phyloP scores from a whole-genome alignment of 257 asterid genomes.

The Forsythia viridissima region DNA sequence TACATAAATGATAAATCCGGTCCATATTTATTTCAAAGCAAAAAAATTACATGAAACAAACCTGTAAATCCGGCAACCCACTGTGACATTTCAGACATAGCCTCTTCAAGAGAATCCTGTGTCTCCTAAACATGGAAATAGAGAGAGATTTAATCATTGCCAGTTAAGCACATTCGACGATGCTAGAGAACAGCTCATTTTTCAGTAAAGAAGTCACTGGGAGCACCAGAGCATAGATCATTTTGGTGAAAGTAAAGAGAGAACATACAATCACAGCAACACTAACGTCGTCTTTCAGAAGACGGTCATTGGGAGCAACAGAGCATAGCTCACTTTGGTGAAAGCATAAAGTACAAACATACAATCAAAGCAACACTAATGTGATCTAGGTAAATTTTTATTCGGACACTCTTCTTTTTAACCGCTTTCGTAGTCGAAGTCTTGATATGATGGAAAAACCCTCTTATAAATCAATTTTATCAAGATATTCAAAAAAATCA shows the following conservation, averaged over 20 bases:
- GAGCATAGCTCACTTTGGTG: background rate
- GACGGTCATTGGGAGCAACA: background rate
- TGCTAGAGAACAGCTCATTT: background rate
- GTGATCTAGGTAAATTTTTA: background rate
- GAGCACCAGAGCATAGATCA: background rate
- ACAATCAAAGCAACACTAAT: background rate
- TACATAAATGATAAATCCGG: background rate
- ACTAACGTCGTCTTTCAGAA: background rate
- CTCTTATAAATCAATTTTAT: background rate
- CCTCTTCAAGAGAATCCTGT: slow-evolving; percentile 56
- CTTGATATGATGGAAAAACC: background rate
- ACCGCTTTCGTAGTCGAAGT: background rate
- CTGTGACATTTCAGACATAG: slow-evolving; percentile 55
- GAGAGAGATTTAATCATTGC: slow-evolving; percentile 8
- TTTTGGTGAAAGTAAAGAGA: background rate
- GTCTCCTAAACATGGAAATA: slow-evolving; percentile 48
- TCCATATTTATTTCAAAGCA: background rate
- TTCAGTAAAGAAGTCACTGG: background rate
- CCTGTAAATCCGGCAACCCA: slow-evolving; percentile 74
- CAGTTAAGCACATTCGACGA: background rate
- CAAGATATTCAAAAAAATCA: background rate
- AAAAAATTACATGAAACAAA: slow-evolving; percentile 18
- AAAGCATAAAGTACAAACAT: background rate
- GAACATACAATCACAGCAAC: background rate
- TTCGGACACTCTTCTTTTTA: background rate